Base-by-base conservation (phyloP, 345 rosid genomes). In the Passiflora organensis region DNA sequence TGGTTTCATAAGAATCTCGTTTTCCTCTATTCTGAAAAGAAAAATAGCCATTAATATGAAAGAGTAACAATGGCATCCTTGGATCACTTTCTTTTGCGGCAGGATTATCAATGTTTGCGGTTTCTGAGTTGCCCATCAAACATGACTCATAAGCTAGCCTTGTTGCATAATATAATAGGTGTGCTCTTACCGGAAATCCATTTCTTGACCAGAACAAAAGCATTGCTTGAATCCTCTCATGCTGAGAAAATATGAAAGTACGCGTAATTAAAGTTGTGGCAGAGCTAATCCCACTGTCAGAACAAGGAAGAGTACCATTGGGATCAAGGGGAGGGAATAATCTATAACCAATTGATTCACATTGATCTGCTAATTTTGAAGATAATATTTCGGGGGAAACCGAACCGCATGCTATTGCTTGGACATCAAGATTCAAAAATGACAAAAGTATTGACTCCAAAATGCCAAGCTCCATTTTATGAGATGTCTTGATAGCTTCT, bases 61-160 rank as follows among this genome's bases (percentile, higher is more conserved):
- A 76, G 6, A 19, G 51, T 62, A 79, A 53, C 17, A 76, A 55
- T 32, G 71, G 60, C 49, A 56, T 50, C 34, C 32, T 59, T n/a
- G 75, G 44, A 43, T 47, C 60, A 43, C 51, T 48, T 48, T 38
- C 25, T 16, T 72, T 55, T 13, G 49, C 43, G 41, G 23, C 53
- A 39, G 13, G 32, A 15, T 20, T 32, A 37, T 45, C 64, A 51
- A 16, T 59, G 48, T 63, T 47, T n/a, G 48, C 53, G 60, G 65
- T 69, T 54, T 20, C 68, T 49, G 55, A 32, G 63, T 41, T 56
- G 59, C 71, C 57, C 6, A 51, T 44, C 46, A 28, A 15, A 58
- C 46, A 12, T 24, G 78, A 81, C 67, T 81, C 86, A 55, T 58
- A 56, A 53, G 76, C 78, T 63, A 81, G 63, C 70, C 73, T 60